phyloP scores from a whole-genome alignment of 2,329 filamentous ascomycete species.

The Fusarium sterilihyphosum region DNA sequence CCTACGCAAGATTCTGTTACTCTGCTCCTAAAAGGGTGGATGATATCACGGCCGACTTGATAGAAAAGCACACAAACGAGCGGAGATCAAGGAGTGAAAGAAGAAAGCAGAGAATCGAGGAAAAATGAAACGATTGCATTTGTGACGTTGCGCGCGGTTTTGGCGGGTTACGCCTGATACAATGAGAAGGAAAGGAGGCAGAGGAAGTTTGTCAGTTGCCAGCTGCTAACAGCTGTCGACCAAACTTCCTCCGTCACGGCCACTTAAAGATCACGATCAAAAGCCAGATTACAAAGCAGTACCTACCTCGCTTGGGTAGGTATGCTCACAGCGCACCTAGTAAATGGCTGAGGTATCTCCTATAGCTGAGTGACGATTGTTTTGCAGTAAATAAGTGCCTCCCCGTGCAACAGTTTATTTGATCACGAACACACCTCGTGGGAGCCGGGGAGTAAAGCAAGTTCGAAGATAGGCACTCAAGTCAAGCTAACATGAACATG shows the following conservation, averaged over 20 bases:
- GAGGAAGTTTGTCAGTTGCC: conserved; percentile 17
- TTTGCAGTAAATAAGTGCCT: not conserved
- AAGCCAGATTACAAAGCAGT: not conserved
- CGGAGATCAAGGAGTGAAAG: not conserved
- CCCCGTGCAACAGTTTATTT: not conserved
- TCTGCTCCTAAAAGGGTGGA: not conserved
- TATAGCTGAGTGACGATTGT: conserved; percentile 4
- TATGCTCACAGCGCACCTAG: not conserved
- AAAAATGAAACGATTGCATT: not conserved
- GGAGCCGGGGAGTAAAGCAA: not conserved
- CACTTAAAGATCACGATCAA: not conserved
- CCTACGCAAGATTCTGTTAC: not conserved
- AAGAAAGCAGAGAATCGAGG: not conserved
- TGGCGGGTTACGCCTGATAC: conserved; percentile 8
- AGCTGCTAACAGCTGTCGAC: conserved; percentile 23
- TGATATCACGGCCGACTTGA: conserved; percentile 1
- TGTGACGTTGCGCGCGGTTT: conserved; percentile 11
- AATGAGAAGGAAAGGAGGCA: not conserved
- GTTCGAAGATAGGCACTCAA: not conserved
- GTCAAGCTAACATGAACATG: not conserved
- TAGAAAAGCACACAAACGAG: not conserved
- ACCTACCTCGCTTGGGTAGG: not conserved
- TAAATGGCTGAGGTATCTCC: not conserved
- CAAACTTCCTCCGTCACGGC: conserved; percentile 17
- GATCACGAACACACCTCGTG: not conserved